Conservation (phyloP, 2,329 filamentous ascomycete genomes). For the Simplicillium aogashimaense region DNA sequence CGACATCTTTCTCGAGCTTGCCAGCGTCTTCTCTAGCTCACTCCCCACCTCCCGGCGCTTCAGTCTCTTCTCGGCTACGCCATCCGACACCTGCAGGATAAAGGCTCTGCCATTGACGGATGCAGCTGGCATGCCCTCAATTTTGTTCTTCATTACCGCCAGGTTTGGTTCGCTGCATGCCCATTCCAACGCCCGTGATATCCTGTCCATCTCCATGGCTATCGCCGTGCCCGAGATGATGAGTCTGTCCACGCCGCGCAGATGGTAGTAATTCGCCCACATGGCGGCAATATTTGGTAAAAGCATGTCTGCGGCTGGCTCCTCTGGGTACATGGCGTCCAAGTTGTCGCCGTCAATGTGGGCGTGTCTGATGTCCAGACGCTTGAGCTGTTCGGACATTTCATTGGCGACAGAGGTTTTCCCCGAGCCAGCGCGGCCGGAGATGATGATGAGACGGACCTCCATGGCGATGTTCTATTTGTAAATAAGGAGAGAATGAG, state of each 20-base stretch:
- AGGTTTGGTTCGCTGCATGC: slow-evolving; percentile 4
- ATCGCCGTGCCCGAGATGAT: slow-evolving; percentile 6
- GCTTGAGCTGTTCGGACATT: slow-evolving; percentile 8
- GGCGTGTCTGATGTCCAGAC: slow-evolving; percentile 6
- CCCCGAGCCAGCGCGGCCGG: slow-evolving; percentile 9
- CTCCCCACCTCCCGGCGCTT: slow-evolving; percentile 5
- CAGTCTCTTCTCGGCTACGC: slow-evolving; percentile 3
- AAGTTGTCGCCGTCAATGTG: slow-evolving; percentile 8
- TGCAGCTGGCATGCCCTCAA: slow-evolving; percentile 6
- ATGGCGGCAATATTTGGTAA: slow-evolving; percentile 6
- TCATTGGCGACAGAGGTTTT: slow-evolving; percentile 7
- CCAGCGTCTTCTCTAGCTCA: slow-evolving; percentile 5
- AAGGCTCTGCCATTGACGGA: slow-evolving; percentile 4
- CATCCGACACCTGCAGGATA: slow-evolving; percentile 5
- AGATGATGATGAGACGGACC: slow-evolving; percentile 8
- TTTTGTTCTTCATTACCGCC: slow-evolving; percentile 1
- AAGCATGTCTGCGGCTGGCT: slow-evolving; percentile 4
- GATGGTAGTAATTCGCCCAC: slow-evolving; percentile 8
- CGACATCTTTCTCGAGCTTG: slow-evolving; percentile 4
- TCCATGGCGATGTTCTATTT: slow-evolving; percentile 4
- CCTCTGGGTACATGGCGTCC: slow-evolving; percentile 6
- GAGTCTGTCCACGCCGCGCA: slow-evolving; percentile 6
- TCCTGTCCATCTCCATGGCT: slow-evolving; percentile 5
- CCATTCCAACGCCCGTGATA: slow-evolving; percentile 4
- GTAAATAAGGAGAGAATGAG: no score